phyloP scores from a whole-genome alignment of 371 early-diverging fungal genomes.

The Globomyces sp. region DNA sequence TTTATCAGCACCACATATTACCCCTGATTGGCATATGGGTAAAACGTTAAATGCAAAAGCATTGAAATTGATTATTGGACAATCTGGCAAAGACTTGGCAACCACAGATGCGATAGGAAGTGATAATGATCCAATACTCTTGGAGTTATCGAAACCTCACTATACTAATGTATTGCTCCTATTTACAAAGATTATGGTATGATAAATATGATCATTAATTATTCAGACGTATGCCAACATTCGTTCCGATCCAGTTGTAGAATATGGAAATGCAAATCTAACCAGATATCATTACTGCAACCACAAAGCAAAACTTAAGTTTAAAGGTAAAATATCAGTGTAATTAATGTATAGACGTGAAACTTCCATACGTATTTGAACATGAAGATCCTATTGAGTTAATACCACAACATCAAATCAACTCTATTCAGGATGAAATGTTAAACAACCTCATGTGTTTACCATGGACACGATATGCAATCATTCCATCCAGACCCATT shows the following conservation, averaged over 20 bases:
- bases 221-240: slow-evolving; percentile 4
- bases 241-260: slow-evolving; percentile 6
- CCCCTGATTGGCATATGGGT: slow-evolving; percentile 7
- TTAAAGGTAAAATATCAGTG: background rate
- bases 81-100: slow-evolving; percentile 9
- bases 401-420: background rate
- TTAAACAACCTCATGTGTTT: slow-evolving; percentile 7
- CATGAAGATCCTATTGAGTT: slow-evolving; percentile 6
- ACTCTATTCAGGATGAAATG: background rate
- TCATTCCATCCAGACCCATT: slow-evolving; percentile 7
- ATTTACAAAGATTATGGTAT: slow-evolving; percentile 7
- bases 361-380: background rate
- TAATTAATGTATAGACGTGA: too few relatives aligned
- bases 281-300: background rate
- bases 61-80: slow-evolving; percentile 4
- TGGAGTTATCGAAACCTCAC: background rate
- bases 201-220: too few relatives aligned
- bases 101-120: background rate
- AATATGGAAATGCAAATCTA: slow-evolving; percentile 4
- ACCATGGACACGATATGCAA: slow-evolving; percentile 11
- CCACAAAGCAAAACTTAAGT: background rate
- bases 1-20: slow-evolving; percentile 10
- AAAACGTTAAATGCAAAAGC: background rate
- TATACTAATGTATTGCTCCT: slow-evolving; percentile 1
- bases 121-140: background rate